Evolutionary conservation across 2,329 filamentous ascomycete species (phyloP).

Genomic region (Calonectria fujianensis): DNA sequence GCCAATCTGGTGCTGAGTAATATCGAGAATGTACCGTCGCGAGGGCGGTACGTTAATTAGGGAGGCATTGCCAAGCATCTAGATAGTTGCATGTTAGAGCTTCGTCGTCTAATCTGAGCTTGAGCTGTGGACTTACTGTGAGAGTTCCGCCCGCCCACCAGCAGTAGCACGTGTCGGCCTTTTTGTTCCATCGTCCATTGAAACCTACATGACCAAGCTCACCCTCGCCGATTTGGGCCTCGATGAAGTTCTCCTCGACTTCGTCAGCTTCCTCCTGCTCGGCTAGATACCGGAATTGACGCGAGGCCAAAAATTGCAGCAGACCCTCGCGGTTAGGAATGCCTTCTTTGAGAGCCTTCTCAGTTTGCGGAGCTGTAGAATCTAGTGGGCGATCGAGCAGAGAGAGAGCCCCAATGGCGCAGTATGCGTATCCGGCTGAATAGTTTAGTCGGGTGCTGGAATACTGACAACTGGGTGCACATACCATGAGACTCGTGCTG

Average conservation of each 20-base stretch:
- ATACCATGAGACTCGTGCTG: slow-evolving; percentile 89
- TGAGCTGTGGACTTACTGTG: slow-evolving; percentile 56
- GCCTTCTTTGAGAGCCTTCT: slow-evolving; percentile 60
- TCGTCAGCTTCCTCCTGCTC: slow-evolving; percentile 68
- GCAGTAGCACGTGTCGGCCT: slow-evolving; percentile 94
- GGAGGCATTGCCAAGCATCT: slow-evolving; percentile 75
- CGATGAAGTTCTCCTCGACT: slow-evolving; percentile 63
- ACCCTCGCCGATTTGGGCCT: slow-evolving; percentile 60
- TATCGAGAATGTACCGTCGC: slow-evolving; percentile 86
- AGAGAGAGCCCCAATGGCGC: slow-evolving; percentile 85
- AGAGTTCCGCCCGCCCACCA: slow-evolving; percentile 90
- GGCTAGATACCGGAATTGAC: slow-evolving; percentile 78
- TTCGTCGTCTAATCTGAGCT: neutral
- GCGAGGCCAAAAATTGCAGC: slow-evolving; percentile 76
- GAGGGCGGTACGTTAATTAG: slow-evolving; percentile 77
- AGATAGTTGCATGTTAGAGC: slow-evolving; percentile 28
- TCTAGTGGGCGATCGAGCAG: slow-evolving; percentile 80
- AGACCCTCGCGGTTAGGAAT: slow-evolving; percentile 58
- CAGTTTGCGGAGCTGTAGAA: slow-evolving; percentile 42
- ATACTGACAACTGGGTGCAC: slow-evolving; percentile 46
- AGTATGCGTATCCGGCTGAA: slow-evolving; percentile 91
- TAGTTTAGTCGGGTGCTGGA: slow-evolving; percentile 38
- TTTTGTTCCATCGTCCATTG: slow-evolving; percentile 93
- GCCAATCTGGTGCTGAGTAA: slow-evolving; percentile 90
- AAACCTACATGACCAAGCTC: slow-evolving; percentile 79